Evolutionary conservation across 345 rosid genomes (phyloP), one percentile per base, ranked within the genome.

Genomic region (Corchorus olitorius): DNA sequence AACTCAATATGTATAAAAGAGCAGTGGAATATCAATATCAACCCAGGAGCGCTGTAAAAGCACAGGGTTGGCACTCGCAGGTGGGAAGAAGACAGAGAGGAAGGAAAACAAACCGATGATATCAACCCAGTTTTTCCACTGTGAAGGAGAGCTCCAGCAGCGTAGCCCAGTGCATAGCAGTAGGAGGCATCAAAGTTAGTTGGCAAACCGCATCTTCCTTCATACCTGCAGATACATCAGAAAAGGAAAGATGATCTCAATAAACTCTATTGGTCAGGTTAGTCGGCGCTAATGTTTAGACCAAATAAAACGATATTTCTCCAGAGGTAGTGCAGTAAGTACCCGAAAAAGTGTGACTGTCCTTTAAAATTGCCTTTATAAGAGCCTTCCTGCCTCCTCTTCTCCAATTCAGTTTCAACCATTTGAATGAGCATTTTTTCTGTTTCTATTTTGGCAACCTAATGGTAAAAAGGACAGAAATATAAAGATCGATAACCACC

Each of bases 351-450:
- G 85, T 96, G 99, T 37, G 98, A 96, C 77, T 92, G 92, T 52
- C 97, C 98, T 83, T 85, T 88, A 82, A 96, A 96, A 15, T 78
- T 74, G 34, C 84, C 87, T 74, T 83, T 84, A 72, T 92, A 92
- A 56, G 85, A 73, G 50, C 97, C 94, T 72, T 85, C 90, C 71
- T 86, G 86, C 83, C 85, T 91, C 88, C 91, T 92, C 86, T 91
- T 96, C 76, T 91, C 97, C 83, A 96, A 76, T 79, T 93, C 99
- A 8, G 88, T 88, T 83, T 96, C 99, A 83, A 86, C 99, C 98
- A 96, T 93, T 86, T 96, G 97, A 86, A 96, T 93, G 52, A 93
- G 87, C 99, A 96, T 96, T 88, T 93, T 96, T 85, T 96, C 98
- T 4, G 99, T 96, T 81, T 96, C 99, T 43, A 96, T 96, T 83